phyloP scores from a whole-genome alignment of 164 flowering plant species.

The Vitis labrusca region DNA sequence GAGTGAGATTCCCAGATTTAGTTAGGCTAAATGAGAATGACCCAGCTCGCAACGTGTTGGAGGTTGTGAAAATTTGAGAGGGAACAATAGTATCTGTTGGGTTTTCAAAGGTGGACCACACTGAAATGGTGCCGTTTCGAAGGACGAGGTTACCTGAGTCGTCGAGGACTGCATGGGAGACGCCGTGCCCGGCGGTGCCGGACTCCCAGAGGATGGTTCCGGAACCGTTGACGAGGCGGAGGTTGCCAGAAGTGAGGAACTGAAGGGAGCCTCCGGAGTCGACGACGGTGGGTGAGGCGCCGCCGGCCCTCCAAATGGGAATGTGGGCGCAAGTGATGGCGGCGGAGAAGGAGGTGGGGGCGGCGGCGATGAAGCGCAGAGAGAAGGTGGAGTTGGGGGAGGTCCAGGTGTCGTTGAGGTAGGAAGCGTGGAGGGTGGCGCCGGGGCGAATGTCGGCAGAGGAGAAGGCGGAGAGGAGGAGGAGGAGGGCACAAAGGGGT shows the following conservation, averaged over 20 bases:
- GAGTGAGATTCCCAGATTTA: constrained; percentile 30
- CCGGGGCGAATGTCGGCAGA: constrained; percentile 18
- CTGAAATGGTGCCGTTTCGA: constrained; percentile 4
- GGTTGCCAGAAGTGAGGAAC: constrained; percentile 30
- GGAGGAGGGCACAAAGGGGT: too few relatives aligned
- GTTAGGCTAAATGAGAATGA: constrained; percentile 25
- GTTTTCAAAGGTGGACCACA: constrained; percentile 39
- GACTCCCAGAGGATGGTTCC: constrained; percentile 31
- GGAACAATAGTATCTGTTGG: constrained; percentile 42
- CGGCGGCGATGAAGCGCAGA: constrained; percentile 28
- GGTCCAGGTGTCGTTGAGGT: constrained; percentile 17
- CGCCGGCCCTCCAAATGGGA: not conserved
- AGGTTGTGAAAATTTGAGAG: constrained; percentile 25
- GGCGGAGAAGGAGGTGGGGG: constrained; percentile 15
- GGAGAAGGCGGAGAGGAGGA: too few relatives aligned
- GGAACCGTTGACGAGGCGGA: constrained; percentile 33
- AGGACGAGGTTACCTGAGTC: constrained; percentile 28
- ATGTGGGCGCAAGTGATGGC: constrained; percentile 17
- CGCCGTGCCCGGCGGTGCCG: constrained; percentile 21
- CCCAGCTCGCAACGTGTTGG: constrained; percentile 27
- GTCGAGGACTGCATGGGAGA: constrained; percentile 30
- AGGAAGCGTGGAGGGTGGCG: constrained; percentile 18
- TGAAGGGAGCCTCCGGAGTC: constrained; percentile 21
- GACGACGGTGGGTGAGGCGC: constrained; percentile 31
- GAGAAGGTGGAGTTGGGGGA: constrained; percentile 35